Base-by-base conservation (phyloP, 805 yeast species). In the Teunomyces barrocoloradensis region DNA sequence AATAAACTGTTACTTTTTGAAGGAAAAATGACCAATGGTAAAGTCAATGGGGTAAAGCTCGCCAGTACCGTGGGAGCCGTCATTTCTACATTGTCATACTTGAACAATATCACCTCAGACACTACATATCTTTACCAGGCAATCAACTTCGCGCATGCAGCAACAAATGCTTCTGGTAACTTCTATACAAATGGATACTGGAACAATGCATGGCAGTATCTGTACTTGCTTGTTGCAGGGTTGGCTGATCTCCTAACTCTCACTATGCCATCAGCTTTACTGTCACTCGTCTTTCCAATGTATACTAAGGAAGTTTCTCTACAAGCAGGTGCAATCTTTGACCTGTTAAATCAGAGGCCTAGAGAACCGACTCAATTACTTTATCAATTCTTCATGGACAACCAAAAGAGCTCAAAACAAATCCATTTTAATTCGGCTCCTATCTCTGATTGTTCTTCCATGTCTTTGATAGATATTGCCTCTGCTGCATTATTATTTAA, bases 401-500 rank as follows among this genome's bases (percentile, higher is more conserved):
- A 6, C 6, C 34, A 13, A 32, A 32, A 13, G 10, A 13, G 6
- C 15, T 13, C 10, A 6, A 32, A 7, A n/a, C 34, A 32, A 32
- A 32, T 3, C 10, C 9, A 25, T 25, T 25, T 7, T 9, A 25
- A 25, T 25, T 2, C 27, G 4, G 11, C 4, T 25, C 2, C 27
- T 25, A 25, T 25, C 11, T 9, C 27, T 25, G 27, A 25, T 7
- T 25, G 27, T 32, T 13, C 43, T 29, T 47, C 48, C 7, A 48
- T 35, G 42, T 33, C 54, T 1, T 56, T 63, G 39, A 48, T 63
- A 43, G 54, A 57, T 39, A 52, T 50, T 43, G 56, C 57, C 5
- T 57, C 65, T 9, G 55, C 53, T 5, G 55, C 59, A 2, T 65
- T 61, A 42, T 52, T 59, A 11, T 61, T 56, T 37, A 49, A 57